A percentile compares a stretch with the other conserved stretches of the same genome.
Evolutionary conservation across 2,329 filamentous ascomycete species (phyloP).

Genomic region (Mycosphaerelloides madeirae): DNA sequence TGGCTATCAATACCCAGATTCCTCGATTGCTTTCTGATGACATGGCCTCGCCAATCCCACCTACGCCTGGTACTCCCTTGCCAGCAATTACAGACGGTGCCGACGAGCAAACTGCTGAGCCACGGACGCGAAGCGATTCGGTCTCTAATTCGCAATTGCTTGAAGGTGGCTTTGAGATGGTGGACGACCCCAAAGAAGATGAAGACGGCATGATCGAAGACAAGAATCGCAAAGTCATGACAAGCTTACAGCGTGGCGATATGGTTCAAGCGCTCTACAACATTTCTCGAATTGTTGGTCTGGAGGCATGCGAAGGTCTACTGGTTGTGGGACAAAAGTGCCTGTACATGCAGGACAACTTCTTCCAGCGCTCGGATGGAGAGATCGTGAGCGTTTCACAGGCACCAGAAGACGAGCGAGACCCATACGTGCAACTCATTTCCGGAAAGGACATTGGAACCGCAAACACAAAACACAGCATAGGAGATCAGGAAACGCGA

Average conservation of each 20-base stretch:
- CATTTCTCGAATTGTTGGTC: conserved; percentile 84
- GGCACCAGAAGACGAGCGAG: conserved; percentile 83
- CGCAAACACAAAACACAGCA: conserved; percentile 43
- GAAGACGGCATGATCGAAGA: conserved; percentile 81
- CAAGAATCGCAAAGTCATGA: conserved; percentile 97
- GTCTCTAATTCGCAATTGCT: conserved; percentile 41
- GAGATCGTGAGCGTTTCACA: conserved; percentile 97
- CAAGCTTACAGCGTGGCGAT: conserved; percentile 83
- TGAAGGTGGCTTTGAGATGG: conserved; percentile 93
- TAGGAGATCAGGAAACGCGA: conserved; percentile 70
- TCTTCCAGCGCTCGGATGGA: conserved; percentile 89
- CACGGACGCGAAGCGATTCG: conserved; percentile 39
- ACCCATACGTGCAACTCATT: conserved; percentile 93
- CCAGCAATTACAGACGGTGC: conserved; percentile 13
- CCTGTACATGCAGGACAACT: conserved; percentile 92
- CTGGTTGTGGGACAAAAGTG: conserved; percentile 88
- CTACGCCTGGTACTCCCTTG: conserved; percentile 8
- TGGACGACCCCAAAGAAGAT: conserved; percentile 85
- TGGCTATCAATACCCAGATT: conserved; percentile 28
- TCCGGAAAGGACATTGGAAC: conserved; percentile 66
- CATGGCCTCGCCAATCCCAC: conserved; percentile 16
- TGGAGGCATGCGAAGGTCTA: conserved; percentile 90
- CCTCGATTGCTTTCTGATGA: conserved; percentile 28
- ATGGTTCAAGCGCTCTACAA: conserved; percentile 93
- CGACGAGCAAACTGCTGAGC: conserved; percentile 12